phyloP scores from a whole-genome alignment of 495 filamentous ascomycete genomes.

The Eremomyces bilateralis region DNA sequence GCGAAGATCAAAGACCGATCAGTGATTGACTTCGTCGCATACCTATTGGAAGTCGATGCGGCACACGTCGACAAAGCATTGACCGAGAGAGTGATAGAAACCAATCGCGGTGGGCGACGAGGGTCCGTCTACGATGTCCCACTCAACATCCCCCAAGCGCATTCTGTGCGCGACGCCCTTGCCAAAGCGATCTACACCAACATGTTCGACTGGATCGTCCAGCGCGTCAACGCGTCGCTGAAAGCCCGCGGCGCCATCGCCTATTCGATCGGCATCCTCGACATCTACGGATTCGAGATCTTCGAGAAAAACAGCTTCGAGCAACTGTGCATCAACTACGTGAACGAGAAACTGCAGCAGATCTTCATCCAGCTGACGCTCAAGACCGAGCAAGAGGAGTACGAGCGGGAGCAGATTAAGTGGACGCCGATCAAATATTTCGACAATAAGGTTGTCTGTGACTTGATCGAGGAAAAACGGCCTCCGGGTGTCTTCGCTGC shows the following conservation, averaged over 20 bases:
- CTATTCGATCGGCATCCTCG: conserved; percentile 88
- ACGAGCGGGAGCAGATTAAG: conserved; percentile 84
- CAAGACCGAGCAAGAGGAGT: conserved; percentile 96
- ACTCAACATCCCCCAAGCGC: conserved; percentile 75
- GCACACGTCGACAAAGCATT: conserved; percentile 67
- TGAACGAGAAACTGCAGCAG: conserved; percentile 98
- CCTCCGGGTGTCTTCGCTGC: conserved; percentile 91
- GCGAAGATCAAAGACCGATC: conserved; percentile 68
- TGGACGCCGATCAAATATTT: conserved; percentile 99
- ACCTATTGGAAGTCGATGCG: conserved; percentile 74
- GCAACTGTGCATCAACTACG: conserved; percentile 99
- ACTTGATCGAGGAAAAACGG: conserved; percentile 79
- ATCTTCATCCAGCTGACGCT: conserved; percentile 98
- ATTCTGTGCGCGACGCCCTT: conserved; percentile 78
- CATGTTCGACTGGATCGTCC: conserved; percentile 96
- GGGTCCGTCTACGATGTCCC: conserved; percentile 81
- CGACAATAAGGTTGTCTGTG: conserved; percentile 98
- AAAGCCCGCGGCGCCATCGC: conserved; percentile 51
- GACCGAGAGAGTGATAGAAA: conserved; percentile 76
- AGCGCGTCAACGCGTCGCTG: conserved; percentile 74
- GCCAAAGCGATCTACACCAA: conserved; percentile 93
- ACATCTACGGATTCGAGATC: conserved; percentile 99
- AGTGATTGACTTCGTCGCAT: conserved; percentile 82
- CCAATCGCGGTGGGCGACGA: conserved; percentile 57
- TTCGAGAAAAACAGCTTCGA: conserved; percentile 99